Percentiles rank a stretch among this genome's conserved stretches.
These are phyloP conservation scores for Hypsizygus ulmarius DNA, from an alignment of 1,284 basidiomycete genomes.

Conservation along the genomic window DNA sequence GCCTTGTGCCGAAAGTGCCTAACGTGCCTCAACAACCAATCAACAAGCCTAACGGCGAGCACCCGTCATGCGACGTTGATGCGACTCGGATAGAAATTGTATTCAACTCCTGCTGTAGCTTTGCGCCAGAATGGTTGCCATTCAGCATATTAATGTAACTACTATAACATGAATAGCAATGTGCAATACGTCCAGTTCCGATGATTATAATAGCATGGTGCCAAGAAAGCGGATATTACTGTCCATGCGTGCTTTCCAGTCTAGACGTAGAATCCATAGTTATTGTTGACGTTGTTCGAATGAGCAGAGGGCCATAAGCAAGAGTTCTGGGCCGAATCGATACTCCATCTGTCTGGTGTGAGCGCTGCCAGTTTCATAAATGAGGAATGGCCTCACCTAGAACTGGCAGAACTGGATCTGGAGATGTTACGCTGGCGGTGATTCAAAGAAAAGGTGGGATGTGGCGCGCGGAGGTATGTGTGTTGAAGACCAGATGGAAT, in stretches of 20 bases:
- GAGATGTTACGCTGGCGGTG: conserved; percentile 24
- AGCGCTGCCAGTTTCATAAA: background rate
- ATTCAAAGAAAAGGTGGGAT: conserved; percentile 24
- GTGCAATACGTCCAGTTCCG: background rate
- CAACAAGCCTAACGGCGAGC: background rate
- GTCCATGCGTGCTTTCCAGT: background rate
- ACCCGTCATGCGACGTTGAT: background rate
- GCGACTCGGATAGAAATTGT: background rate
- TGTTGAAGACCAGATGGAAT: conserved; percentile 7
- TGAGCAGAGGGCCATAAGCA: conserved; percentile 11
- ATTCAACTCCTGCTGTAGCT: background rate
- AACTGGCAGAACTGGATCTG: conserved; percentile 33
- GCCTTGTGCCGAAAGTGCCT: background rate
- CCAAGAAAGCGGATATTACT: background rate
- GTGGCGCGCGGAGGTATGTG: conserved; percentile 27
- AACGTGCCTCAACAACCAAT: background rate
- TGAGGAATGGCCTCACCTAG: conserved; percentile 26
- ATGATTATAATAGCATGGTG: background rate
- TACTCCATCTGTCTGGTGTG: conserved; percentile 7
- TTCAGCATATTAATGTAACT: background rate
- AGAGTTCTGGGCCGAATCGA: conserved; percentile 7
- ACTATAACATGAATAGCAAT: conserved; percentile 10
- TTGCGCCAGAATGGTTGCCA: no score
- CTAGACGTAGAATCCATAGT: conserved; percentile 10
- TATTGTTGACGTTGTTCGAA: conserved; percentile 1